phyloP scores from a whole-genome alignment of 176 grass and related monocot species.

The Hordeum marinum region DNA sequence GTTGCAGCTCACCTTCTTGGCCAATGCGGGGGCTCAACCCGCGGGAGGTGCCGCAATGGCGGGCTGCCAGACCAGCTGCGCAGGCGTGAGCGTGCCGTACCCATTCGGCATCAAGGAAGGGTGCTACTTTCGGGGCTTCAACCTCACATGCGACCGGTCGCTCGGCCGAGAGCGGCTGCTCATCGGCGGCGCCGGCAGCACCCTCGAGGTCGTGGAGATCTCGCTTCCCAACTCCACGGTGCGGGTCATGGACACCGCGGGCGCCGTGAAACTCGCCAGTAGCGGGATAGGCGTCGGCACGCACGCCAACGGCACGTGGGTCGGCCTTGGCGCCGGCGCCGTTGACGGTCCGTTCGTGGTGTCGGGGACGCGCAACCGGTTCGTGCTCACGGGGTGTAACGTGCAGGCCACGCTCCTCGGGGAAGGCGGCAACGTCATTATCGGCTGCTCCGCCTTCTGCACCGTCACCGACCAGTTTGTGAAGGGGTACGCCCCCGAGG shows the following conservation, averaged over 20 bases:
- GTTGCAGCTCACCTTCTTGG: background rate
- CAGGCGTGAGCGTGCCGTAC: slow-evolving; percentile 2
- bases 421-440: background rate
- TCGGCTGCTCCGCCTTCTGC: slow-evolving; percentile 26
- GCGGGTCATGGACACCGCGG: background rate
- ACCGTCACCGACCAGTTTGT: background rate
- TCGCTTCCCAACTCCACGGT: background rate
- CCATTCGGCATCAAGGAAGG: slow-evolving; percentile 2
- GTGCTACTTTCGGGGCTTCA: slow-evolving; percentile 9
- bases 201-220: background rate
- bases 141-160: slow-evolving; percentile 16
- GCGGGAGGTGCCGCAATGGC: background rate
- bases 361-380: background rate
- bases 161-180: background rate
- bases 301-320: background rate
- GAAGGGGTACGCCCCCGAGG: too few relatives aligned
- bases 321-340: background rate
- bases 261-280: background rate
- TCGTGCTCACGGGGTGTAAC: slow-evolving; percentile 19
- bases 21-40: background rate
- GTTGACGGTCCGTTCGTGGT: background rate
- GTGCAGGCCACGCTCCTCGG: background rate
- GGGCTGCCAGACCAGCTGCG: background rate
- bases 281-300: too few relatives aligned
- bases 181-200: background rate